A percentile compares a stretch with the other conserved stretches of the same genome.
These are phyloP conservation scores for Rhizopus microsporus DNA, from an alignment of 371 early-diverging fungal genomes.

Conservation along the genomic window DNA sequence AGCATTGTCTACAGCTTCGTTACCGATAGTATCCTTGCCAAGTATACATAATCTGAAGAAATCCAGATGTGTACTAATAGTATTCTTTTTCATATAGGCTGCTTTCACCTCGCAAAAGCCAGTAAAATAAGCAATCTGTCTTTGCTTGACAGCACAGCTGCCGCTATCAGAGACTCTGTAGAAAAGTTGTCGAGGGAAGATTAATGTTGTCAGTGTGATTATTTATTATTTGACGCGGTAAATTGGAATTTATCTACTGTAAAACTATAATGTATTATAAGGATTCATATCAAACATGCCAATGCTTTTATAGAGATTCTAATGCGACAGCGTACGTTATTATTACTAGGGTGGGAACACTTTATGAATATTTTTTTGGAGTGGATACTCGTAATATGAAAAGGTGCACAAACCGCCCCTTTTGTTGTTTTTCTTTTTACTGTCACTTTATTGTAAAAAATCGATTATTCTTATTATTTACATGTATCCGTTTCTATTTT, in stretches of 20 bases:
- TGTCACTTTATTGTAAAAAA: not conserved
- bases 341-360: no score
- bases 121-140: conserved; percentile 13
- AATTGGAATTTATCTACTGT: no score
- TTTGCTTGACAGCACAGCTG: conserved; percentile 18
- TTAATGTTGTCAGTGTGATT: no score
- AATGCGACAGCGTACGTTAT: no score
- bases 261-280: no score
- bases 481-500: not conserved
- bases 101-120: conserved; percentile 28
- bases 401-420: conserved; percentile 4
- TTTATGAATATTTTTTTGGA: no score
- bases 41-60: conserved; percentile 19
- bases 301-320: no score
- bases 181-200: no score
- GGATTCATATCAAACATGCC: no score
- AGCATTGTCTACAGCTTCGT: conserved; percentile 23
- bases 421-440: conserved; percentile 7
- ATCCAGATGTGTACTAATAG: conserved; percentile 19
- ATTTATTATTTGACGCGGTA: no score
- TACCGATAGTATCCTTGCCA: conserved; percentile 19
- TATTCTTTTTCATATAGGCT: conserved; percentile 22
- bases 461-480: not conserved
- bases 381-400: no score
- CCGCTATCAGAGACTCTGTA: conserved; percentile 20